Percentiles rank a stretch among this genome's conserved stretches.
Evolutionary conservation across 257 asterid species (phyloP).

Genomic region (Eustoma russellianum): DNA sequence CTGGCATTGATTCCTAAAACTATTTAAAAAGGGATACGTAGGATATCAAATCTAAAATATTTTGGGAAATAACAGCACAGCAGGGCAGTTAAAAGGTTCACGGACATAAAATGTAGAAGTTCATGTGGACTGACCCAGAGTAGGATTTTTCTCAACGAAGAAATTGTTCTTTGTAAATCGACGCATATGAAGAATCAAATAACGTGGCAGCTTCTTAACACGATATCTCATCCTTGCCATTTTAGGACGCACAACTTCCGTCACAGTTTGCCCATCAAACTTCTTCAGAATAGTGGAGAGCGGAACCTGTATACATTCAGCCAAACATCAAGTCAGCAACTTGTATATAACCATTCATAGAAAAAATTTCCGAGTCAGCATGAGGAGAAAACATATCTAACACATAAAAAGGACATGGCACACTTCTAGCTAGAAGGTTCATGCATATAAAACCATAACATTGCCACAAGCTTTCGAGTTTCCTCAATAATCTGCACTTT

Average conservation of each 20-base stretch:
- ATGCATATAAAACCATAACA: no score
- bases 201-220: constrained; percentile 68
- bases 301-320: constrained; percentile 52
- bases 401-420: no score
- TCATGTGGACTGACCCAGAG: constrained; percentile 61
- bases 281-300: constrained; percentile 92
- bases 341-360: no score
- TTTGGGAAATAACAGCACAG: neutral
- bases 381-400: neutral
- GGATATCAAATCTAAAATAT: neutral
- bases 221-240: constrained; percentile 95
- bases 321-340: no score
- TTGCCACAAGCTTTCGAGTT: no score
- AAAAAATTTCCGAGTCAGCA: no score
- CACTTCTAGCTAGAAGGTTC: no score
- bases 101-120: neutral
- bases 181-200: constrained; percentile 79
- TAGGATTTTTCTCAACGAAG: constrained; percentile 92
- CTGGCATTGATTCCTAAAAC: neutral
- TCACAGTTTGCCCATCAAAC: constrained; percentile 85
- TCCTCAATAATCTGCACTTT: no score
- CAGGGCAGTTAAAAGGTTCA: neutral
- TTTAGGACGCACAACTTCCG: constrained; percentile 86
- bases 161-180: constrained; percentile 91
- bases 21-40: neutral